Conservation (phyloP, 148 eudicot species). For the Camellia japonica region DNA sequence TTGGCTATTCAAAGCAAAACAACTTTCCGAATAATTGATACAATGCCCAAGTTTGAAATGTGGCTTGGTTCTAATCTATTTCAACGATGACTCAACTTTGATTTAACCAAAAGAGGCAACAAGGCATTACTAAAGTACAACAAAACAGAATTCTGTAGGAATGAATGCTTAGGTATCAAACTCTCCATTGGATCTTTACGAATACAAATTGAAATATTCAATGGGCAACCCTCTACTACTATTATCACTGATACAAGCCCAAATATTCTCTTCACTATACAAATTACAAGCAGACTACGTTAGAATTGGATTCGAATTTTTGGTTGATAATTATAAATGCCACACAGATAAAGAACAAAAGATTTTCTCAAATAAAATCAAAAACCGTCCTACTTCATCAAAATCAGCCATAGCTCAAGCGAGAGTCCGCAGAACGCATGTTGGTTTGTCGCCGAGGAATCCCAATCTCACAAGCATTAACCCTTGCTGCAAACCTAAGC, state of each 20-base stretch:
- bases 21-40: not conserved
- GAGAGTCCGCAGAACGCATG: constrained; percentile 56
- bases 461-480: constrained; percentile 93
- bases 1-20: not conserved
- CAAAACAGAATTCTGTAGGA: not conserved
- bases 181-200: constrained; percentile 11
- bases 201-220: constrained; percentile 24
- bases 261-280: constrained; percentile 39
- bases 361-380: constrained; percentile 13
- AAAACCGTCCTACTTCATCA: constrained; percentile 2
- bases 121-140: not conserved
- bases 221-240: constrained; percentile 19
- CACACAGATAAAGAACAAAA: constrained; percentile 29
- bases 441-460: constrained; percentile 81
- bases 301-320: constrained; percentile 26
- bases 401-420: constrained; percentile 64
- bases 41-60: not conserved
- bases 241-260: constrained; percentile 29
- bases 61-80: not conserved
- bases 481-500: constrained; percentile 84
- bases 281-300: constrained; percentile 43
- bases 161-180: constrained; percentile 2
- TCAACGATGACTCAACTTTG: not conserved
- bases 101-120: not conserved
- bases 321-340: constrained; percentile 26